Conservation (phyloP, 768 basidiomycete species). For the Podaxis sp. region DNA sequence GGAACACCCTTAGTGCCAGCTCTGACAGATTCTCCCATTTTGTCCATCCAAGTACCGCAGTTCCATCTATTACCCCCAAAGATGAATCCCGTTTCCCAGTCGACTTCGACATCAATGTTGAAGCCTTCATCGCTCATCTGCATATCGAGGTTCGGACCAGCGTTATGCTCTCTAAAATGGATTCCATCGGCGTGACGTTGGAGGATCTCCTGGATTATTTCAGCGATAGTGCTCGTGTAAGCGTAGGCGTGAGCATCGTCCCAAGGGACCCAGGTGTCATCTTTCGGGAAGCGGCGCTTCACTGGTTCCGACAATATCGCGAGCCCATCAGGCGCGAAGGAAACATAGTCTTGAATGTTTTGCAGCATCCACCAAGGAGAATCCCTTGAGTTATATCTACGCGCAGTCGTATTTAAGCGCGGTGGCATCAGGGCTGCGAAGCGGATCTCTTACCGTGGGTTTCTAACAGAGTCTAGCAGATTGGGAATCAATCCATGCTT, state of each 20-base stretch:
- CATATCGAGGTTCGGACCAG: conserved; percentile 94
- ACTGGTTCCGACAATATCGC: conserved; percentile 76
- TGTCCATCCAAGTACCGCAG: conserved; percentile 98
- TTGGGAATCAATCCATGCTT: conserved; percentile 98
- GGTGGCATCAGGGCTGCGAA: neutral
- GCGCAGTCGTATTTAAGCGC: neutral
- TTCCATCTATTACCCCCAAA: conserved; percentile 82
- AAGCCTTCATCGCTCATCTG: conserved; percentile 95
- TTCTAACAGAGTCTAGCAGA: conserved; percentile 82
- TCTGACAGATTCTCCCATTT: conserved; percentile 91
- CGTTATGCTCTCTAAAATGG: conserved; percentile 92
- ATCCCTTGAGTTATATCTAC: conserved; percentile 91
- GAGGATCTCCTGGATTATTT: conserved; percentile 93
- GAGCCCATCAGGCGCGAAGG: conserved; percentile 79
- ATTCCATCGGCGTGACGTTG: conserved; percentile 93
- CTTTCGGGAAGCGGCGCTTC: conserved; percentile 90
- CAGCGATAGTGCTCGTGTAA: conserved; percentile 81
- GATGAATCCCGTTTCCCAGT: conserved; percentile 92
- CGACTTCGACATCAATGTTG: conserved; percentile 89
- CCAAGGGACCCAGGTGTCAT: conserved; percentile 94
- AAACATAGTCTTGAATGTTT: conserved; percentile 93
- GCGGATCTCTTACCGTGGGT: conserved; percentile 56
- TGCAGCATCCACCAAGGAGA: conserved; percentile 99
- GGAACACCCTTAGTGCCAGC: conserved; percentile 94
- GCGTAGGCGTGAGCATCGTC: conserved; percentile 81